Conservation (phyloP, 1,284 basidiomycete genomes). For the Sanghuangporus sanghuang region DNA sequence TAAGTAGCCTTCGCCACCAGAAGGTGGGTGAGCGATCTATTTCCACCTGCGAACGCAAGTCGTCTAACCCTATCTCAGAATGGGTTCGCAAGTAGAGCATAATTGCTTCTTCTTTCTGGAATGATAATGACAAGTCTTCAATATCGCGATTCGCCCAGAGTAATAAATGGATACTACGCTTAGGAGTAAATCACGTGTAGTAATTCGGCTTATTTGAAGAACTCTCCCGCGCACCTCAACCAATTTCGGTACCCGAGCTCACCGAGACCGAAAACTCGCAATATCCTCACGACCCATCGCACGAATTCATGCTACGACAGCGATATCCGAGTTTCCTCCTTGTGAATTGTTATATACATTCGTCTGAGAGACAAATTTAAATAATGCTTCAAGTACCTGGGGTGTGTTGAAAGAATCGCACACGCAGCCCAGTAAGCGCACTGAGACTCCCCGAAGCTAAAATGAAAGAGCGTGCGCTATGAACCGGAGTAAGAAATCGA, state of each 20-base stretch:
- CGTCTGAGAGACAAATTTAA: conserved; percentile 80
- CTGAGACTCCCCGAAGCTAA: conserved; percentile 73
- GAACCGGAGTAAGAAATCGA: conserved; percentile 16
- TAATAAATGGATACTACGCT: not conserved
- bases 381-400: conserved; percentile 69
- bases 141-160: not conserved
- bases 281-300: conserved; percentile 85
- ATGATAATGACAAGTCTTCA: not conserved
- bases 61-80: conserved; percentile 90
- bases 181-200: not conserved
- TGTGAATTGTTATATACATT: conserved; percentile 84
- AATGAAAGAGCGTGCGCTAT: conserved; percentile 12
- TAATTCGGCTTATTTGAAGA: conserved; percentile 46
- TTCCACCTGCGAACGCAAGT: conserved; percentile 71
- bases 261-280: conserved; percentile 93
- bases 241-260: conserved; percentile 40
- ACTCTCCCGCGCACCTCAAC: conserved; percentile 60
- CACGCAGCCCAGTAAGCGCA: conserved; percentile 80
- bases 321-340: conserved; percentile 60
- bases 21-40: conserved; percentile 44
- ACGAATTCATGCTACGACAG: conserved; percentile 71
- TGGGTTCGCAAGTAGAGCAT: conserved; percentile 84
- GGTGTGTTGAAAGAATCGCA: conserved; percentile 99
- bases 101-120: conserved; percentile 75
- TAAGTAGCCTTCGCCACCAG: conserved; percentile 81